Conservation (phyloP, 1,284 basidiomycete species). For the Vanrija sp. region DNA sequence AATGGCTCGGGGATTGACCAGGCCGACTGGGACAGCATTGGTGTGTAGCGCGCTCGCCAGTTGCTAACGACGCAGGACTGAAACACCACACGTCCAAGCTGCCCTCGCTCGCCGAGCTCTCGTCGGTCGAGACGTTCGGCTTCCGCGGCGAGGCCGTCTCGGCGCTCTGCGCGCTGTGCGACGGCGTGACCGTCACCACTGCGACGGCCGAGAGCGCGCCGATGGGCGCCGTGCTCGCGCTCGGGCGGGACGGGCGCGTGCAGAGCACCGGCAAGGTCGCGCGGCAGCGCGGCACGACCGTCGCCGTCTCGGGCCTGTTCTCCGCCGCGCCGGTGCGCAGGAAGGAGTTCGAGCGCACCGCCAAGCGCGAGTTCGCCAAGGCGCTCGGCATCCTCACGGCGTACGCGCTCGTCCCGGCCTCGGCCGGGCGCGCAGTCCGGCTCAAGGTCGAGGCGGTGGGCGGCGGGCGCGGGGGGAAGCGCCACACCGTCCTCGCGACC, state of each 20-base stretch:
- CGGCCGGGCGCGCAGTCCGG: slow-evolving; percentile 57
- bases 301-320: slow-evolving; percentile 72
- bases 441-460: slow-evolving; percentile 62
- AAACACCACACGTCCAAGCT: slow-evolving; percentile 96
- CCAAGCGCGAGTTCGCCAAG: slow-evolving; percentile 86
- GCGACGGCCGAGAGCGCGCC: slow-evolving; percentile 67
- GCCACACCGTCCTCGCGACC: slow-evolving; percentile 68
- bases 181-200: slow-evolving; percentile 67
- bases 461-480: slow-evolving; percentile 65
- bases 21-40: slow-evolving; percentile 71
- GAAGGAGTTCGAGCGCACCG: slow-evolving; percentile 85
- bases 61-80: slow-evolving; percentile 55
- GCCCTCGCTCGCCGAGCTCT: slow-evolving; percentile 68
- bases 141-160: slow-evolving; percentile 95
- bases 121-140: slow-evolving; percentile 77
- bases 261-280: slow-evolving; percentile 60
- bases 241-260: slow-evolving; percentile 63
- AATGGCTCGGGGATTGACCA: slow-evolving; percentile 83
- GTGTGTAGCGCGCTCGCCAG: slow-evolving; percentile 48
- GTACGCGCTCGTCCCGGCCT: slow-evolving; percentile 77
- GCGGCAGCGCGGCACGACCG: slow-evolving; percentile 81
- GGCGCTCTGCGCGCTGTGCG: slow-evolving; percentile 81
- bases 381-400: slow-evolving; percentile 75
- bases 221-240: slow-evolving; percentile 70
- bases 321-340: slow-evolving; percentile 79